These are phyloP conservation scores for Chloropicon primus DNA, from an alignment of 139 green algal species.

Conservation along the genomic window DNA sequence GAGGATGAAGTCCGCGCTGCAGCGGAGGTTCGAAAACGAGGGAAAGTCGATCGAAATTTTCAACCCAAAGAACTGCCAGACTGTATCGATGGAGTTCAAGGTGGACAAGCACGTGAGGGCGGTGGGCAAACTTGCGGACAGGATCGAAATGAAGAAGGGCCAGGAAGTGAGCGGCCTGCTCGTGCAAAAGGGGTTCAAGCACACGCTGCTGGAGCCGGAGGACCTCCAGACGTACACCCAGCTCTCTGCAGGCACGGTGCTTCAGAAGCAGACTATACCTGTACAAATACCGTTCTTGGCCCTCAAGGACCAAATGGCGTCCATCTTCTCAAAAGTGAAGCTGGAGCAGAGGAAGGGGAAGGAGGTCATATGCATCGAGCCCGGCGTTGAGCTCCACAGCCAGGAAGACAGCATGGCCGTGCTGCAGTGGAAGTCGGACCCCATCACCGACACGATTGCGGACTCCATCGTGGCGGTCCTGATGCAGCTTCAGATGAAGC, in stretches of 20 bases:
- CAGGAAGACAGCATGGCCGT: constrained; percentile 35
- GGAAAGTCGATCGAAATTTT: constrained; percentile 32
- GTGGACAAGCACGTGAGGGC: constrained; percentile 23
- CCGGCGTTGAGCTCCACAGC: constrained; percentile 18
- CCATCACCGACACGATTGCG: constrained; percentile 70
- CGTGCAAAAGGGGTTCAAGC: constrained; percentile 39
- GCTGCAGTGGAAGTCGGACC: constrained; percentile 80
- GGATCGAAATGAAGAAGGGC: constrained; percentile 9
- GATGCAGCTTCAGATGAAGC: constrained; percentile 40
- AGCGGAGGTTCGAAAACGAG: constrained; percentile 28
- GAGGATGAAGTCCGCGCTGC: constrained; percentile 55
- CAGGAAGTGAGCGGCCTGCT: constrained; percentile 29
- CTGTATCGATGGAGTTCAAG: constrained; percentile 29
- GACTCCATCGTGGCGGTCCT: constrained; percentile 83
- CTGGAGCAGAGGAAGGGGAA: constrained; percentile 6
- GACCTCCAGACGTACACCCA: constrained; percentile 80
- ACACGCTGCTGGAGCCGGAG: constrained; percentile 57
- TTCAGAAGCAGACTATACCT: not conserved
- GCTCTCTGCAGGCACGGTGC: constrained; percentile 31
- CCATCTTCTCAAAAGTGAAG: constrained; percentile 18
- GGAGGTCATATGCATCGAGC: not conserved
- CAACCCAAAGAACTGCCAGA: constrained; percentile 42
- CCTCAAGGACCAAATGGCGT: constrained; percentile 22
- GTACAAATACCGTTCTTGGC: not conserved
- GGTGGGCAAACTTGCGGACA: constrained; percentile 12